Base-by-base conservation (phyloP, 2,329 filamentous ascomycete species). In the Endoconidiophora polonica region DNA sequence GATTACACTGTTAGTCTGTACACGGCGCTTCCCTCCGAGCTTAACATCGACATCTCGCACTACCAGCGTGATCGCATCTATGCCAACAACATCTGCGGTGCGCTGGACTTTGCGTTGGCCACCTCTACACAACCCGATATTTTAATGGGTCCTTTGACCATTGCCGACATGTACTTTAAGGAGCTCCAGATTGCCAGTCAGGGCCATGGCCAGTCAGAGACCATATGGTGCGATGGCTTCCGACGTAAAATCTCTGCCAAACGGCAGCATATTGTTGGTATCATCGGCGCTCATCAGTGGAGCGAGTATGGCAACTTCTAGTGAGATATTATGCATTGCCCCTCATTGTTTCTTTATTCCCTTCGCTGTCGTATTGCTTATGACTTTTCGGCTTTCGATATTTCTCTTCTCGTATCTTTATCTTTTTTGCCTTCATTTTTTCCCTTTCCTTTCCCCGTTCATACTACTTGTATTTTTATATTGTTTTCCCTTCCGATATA, bases 21-120 rank as follows among this genome's bases (percentile, higher is more conserved):
- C 57, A 63, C 65, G 0, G 60, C 64, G 5, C 54, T 70, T 44
- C 65, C 65, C 1, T 56, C 59, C 3, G 61, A 61, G 16, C 56
- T 69, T 9, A 61, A 63, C 29, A 59, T 72, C 41, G 66, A 74
- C 48, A 58, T 65, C 2, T 57, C 59, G 10, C 62, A 60, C 33
- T 75, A 72, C 54, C 62, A 67, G 14, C 65, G 68, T 51, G 66
- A 65, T 1, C 63, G 65, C 16, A 63, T 67, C 46, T 59, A 72
- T 33, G 72, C 72, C 0, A 65, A 63, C 6, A 66, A 68, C 49
- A 67, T 75, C 14, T 76, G 73, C 55, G 66, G 71, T 39, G 66
- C 67, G 2, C 59, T 76, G 3, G 73, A 75, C 52, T 69, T 65
- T 42, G 66, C 66, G 0, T 60, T 74, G 4, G 59, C 57, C 5